Evolutionary conservation across 441 rosid species (phyloP).

Genomic region (Breynia disticha): DNA sequence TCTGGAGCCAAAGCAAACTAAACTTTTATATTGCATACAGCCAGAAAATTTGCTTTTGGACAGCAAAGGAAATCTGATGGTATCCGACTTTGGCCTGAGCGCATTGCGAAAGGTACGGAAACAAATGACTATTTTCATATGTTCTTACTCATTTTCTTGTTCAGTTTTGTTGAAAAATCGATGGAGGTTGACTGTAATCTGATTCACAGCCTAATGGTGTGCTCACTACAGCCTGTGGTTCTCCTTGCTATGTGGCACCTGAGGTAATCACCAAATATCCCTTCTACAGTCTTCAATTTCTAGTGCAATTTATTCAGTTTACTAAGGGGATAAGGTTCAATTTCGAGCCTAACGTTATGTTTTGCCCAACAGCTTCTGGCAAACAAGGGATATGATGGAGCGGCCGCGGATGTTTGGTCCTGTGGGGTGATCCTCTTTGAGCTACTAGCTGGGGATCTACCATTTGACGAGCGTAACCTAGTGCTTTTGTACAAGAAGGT

Average conservation of each 20-base stretch:
- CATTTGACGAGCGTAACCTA: slow-evolving; percentile 68
- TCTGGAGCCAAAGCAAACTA: slow-evolving; percentile 1
- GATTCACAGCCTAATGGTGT: slow-evolving; percentile 56
- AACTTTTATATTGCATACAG: slow-evolving; percentile 27
- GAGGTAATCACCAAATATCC: slow-evolving; percentile 42
- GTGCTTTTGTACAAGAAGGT: slow-evolving; percentile 59
- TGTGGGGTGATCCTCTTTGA: slow-evolving; percentile 81
- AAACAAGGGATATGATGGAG: slow-evolving; percentile 70
- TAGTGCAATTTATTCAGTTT: no score
- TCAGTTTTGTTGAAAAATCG: neutral
- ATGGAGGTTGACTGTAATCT: slow-evolving; percentile 12
- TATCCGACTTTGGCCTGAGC: slow-evolving; percentile 84
- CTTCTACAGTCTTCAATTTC: neutral
- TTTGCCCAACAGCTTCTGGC: slow-evolving; percentile 51
- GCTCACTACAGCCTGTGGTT: slow-evolving; percentile 80
- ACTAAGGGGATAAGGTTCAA: neutral
- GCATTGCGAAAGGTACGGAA: slow-evolving; percentile 51
- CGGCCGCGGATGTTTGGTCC: slow-evolving; percentile 91
- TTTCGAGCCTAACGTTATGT: no score
- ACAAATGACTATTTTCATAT: neutral
- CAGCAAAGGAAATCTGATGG: slow-evolving; percentile 57
- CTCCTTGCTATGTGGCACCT: slow-evolving; percentile 89
- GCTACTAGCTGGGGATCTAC: slow-evolving; percentile 61
- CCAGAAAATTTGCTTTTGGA: slow-evolving; percentile 83
- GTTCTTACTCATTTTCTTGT: slow-evolving; percentile 1